Base-by-base conservation (phyloP, 768 basidiomycete genomes). In the Boletus insuetus region DNA sequence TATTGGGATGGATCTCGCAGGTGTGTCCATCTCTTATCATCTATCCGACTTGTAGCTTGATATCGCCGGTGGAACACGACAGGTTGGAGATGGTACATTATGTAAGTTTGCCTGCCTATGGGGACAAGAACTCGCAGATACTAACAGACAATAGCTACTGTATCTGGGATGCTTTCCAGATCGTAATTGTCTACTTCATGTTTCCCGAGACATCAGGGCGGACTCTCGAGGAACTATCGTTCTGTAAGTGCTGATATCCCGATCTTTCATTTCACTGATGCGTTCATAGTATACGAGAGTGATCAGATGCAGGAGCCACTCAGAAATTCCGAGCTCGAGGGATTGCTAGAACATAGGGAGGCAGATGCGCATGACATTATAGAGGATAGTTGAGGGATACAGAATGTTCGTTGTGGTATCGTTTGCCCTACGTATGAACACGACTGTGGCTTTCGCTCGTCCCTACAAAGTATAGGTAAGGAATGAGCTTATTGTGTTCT, bases 181-280 rank as follows among this genome's bases (percentile, higher is more conserved):
- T 62, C 6, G 64, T 11, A 17, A 55, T 65, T 3, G 41, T 64
- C 35, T 63, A 64, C 51, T 1, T 53, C 39, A 13, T 59, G 55
- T 65, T 64, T 26, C 64, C 64, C 1, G 63, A 65, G 34, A 62
- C 64, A 6, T 59, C 64, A 1, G 58, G 64, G 3, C 55, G 50
- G 2, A 62, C 55, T 0, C 57, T 63, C 17, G 64, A 64, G 20
- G 64, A 65, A 20, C 22, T 64, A 17, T 35, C 60, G 1, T 65
- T 64, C 26, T 51, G 60, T 59, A 37, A 39, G 63, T 61, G 44
- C 7, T 16, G 10, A 17, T 17, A 16, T 17, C 38, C 12, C 2
- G n/a, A 13, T 3, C 3, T 20, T n/a, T 17, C 17, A 10, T 6
- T 16, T 8, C 17, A 16, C 24, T 11, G 24, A 3, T 17, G 3